phyloP scores from a whole-genome alignment of 345 rosid species.

The Salix dunnii region DNA sequence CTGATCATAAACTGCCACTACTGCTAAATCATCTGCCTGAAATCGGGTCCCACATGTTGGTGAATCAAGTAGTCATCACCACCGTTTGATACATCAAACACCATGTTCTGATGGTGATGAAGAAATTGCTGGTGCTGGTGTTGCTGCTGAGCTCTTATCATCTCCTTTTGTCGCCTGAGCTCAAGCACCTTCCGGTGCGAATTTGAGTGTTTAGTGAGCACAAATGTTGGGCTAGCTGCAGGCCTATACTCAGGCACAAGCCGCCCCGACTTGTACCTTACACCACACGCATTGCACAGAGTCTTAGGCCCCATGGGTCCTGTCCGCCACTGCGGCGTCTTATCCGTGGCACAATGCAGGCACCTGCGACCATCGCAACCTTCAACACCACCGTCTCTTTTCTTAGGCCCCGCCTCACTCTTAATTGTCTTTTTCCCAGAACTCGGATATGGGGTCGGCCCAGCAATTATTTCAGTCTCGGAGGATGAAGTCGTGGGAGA shows the following conservation, averaged over 20 bases:
- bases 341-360: slow-evolving; percentile 71
- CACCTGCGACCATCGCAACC: slow-evolving; percentile 49
- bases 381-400: slow-evolving; percentile 21
- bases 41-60: slow-evolving; percentile 79
- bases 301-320: slow-evolving; percentile 85
- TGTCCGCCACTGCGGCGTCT: slow-evolving; percentile 84
- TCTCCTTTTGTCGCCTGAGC: slow-evolving; percentile 34
- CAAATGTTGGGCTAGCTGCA: slow-evolving; percentile 71
- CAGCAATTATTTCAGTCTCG: slow-evolving; percentile 23
- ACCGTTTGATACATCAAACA: slow-evolving; percentile 63
- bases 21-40: slow-evolving; percentile 63
- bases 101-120: slow-evolving; percentile 55
- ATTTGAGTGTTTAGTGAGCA: slow-evolving; percentile 66
- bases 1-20: slow-evolving; percentile 2
- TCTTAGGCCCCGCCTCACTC: slow-evolving; percentile 33
- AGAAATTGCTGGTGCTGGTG: slow-evolving; percentile 19
- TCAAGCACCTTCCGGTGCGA: slow-evolving; percentile 76
- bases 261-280: slow-evolving; percentile 70
- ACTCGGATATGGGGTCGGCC: slow-evolving; percentile 7
- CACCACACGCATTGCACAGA: slow-evolving; percentile 90
- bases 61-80: slow-evolving; percentile 85
- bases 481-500: slow-evolving; percentile 36
- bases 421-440: slow-evolving; percentile 35
- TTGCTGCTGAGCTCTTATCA: slow-evolving; percentile 9
- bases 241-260: slow-evolving; percentile 79